These are phyloP conservation scores for Melanomma pulvis-pyrius DNA, from an alignment of 495 filamentous ascomycete genomes.

Conservation along the genomic window DNA sequence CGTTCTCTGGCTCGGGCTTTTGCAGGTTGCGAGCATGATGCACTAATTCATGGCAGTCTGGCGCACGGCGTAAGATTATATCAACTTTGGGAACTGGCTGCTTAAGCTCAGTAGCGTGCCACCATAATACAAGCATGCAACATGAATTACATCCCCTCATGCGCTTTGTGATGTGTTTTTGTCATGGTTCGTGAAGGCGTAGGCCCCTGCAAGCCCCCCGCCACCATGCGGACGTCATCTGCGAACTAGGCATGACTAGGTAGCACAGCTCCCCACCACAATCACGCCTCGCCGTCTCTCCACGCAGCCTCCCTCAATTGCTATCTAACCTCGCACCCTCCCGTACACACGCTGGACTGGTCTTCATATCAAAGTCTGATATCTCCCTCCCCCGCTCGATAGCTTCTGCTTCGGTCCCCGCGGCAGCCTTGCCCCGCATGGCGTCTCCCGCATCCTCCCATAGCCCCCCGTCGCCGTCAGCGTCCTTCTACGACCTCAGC, in stretches of 20 bases:
- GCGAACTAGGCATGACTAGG: not conserved
- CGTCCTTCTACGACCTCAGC: conserved; percentile 94
- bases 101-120: not conserved
- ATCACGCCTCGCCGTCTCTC: not conserved
- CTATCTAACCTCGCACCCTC: not conserved
- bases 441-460: conserved; percentile 21
- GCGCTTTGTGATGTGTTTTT: not conserved
- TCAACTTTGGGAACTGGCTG: not conserved
- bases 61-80: not conserved
- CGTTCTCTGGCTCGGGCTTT: not conserved
- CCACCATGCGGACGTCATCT: conserved; percentile 16
- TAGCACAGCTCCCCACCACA: not conserved
- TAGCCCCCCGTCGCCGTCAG: conserved; percentile 71
- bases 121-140: not conserved
- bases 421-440: conserved; percentile 21
- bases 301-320: not conserved
- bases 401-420: no score
- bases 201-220: conserved; percentile 5
- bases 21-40: not conserved
- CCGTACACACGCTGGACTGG: no score
- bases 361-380: no score
- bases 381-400: conserved; percentile 8
- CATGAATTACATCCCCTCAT: not conserved
- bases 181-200: not conserved
- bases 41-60: not conserved